These are phyloP conservation scores for Zopfia rhizophila DNA, from an alignment of 2,329 filamentous ascomycete genomes.

Conservation along the genomic window DNA sequence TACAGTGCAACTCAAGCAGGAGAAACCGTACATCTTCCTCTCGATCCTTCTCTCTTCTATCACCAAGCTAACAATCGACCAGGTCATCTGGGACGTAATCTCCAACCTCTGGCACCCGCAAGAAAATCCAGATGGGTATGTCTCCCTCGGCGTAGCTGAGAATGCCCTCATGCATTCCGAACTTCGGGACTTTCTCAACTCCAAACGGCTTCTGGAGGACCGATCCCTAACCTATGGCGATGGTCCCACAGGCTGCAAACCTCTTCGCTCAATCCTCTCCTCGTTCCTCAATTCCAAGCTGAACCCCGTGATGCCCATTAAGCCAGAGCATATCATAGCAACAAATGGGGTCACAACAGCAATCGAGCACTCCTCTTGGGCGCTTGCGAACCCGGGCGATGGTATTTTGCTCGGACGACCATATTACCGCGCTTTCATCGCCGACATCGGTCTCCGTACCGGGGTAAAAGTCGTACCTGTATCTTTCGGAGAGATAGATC, in stretches of 20 bases:
- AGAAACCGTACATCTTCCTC: no score
- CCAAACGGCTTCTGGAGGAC: conserved; percentile 41
- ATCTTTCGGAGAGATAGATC: conserved; percentile 57
- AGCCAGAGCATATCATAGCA: conserved; percentile 48
- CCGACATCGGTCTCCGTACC: conserved; percentile 58
- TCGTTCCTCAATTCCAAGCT: conserved; percentile 52
- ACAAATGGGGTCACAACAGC: conserved; percentile 57
- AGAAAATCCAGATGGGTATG: conserved; percentile 57
- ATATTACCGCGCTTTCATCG: conserved; percentile 61
- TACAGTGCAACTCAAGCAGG: no score
- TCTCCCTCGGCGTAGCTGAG: conserved; percentile 65
- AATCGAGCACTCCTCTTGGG: conserved; percentile 56
- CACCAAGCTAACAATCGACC: no score
- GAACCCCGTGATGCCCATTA: conserved; percentile 36
- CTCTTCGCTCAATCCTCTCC: conserved; percentile 44
- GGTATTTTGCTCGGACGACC: conserved; percentile 56
- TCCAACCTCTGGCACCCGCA: conserved; percentile 56
- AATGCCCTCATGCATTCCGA: conserved; percentile 63
- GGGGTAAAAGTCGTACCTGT: conserved; percentile 58
- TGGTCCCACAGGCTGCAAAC: conserved; percentile 51
- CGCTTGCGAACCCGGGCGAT: conserved; percentile 54
- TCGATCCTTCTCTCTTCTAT: no score
- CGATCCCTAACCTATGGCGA: conserved; percentile 55
- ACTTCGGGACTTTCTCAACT: conserved; percentile 56
- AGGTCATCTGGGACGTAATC: conserved; percentile 50